Evolutionary conservation across 1,284 basidiomycete genomes (phyloP).

Genomic region (Ganoderma sp.): DNA sequence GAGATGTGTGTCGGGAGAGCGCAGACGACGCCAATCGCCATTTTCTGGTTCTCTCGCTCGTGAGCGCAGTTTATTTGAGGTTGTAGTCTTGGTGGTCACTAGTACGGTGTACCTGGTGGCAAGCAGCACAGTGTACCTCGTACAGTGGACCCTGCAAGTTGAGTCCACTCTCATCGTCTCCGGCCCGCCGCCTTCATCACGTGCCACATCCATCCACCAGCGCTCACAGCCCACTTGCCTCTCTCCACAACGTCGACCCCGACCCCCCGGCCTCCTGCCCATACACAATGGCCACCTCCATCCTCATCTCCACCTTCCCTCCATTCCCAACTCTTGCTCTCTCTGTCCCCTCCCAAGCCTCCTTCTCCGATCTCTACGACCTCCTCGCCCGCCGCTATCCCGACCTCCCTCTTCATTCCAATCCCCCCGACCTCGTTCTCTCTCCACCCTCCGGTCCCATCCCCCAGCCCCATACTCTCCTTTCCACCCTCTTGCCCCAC

Average conservation of each 20-base stretch:
- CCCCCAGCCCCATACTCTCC: constrained; percentile 46
- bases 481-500: constrained; percentile 51
- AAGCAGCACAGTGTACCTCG: too few species aligned
- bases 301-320: constrained; percentile 76
- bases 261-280: not conserved
- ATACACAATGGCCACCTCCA: constrained; percentile 51
- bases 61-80: not conserved
- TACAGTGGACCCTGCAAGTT: too few species aligned
- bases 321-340: constrained; percentile 79
- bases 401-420: constrained; percentile 52
- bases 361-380: constrained; percentile 56
- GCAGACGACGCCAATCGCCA: constrained; percentile 49
- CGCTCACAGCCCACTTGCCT: constrained; percentile 10
- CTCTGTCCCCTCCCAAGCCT: constrained; percentile 56
- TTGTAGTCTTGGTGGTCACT: too few species aligned
- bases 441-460: constrained; percentile 58
- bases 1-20: constrained; percentile 64
- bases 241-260: not conserved
- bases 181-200: too few species aligned
- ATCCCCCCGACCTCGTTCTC: constrained; percentile 50
- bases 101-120: too few species aligned
- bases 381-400: constrained; percentile 65
- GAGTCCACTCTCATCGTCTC: too few species aligned
- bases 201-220: too few species aligned
- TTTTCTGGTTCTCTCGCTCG: constrained; percentile 8